Conservation (phyloP, 768 basidiomycete genomes). For the Suillus cothurnatus region DNA sequence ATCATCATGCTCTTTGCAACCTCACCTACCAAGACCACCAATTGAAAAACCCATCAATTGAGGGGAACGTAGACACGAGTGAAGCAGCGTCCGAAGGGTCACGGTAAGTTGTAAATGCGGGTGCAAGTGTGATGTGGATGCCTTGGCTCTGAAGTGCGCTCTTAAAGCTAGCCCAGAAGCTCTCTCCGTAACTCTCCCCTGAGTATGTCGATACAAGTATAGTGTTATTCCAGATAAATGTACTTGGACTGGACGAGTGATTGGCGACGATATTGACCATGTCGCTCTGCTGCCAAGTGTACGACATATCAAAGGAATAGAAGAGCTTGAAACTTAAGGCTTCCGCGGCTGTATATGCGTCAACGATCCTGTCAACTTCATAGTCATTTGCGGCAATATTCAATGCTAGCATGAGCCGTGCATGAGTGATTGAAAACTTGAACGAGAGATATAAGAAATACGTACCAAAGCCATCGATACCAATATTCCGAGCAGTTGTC, state of each 20-base stretch:
- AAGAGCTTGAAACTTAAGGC: conserved; percentile 38
- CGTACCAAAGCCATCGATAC: conserved; percentile 24
- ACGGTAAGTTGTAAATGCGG: conserved; percentile 32
- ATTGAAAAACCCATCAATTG: conserved; percentile 35
- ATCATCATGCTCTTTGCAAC: not conserved
- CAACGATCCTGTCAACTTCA: conserved; percentile 29
- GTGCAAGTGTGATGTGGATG: conserved; percentile 34
- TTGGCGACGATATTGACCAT: conserved; percentile 17
- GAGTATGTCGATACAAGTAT: conserved; percentile 40
- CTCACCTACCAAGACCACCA: conserved; percentile 35
- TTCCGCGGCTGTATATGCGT: conserved; percentile 38
- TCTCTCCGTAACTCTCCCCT: conserved; percentile 37
- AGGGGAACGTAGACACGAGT: conserved; percentile 25
- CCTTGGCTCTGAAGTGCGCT: conserved; percentile 16
- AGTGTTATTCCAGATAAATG: conserved; percentile 23
- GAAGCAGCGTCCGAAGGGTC: conserved; percentile 21
- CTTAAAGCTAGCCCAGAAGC: conserved; percentile 24
- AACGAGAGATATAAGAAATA: not conserved
- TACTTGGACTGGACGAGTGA: conserved; percentile 33
- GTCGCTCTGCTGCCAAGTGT: conserved; percentile 33
- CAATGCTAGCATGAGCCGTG: conserved; percentile 19
- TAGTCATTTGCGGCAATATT: conserved; percentile 29
- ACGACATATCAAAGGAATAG: conserved; percentile 30
- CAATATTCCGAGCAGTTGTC: conserved; percentile 18
- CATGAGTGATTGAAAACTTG: not conserved